phyloP scores from a whole-genome alignment of 2,329 filamentous ascomycete species.

The Pseudogymnoascus destructans region DNA sequence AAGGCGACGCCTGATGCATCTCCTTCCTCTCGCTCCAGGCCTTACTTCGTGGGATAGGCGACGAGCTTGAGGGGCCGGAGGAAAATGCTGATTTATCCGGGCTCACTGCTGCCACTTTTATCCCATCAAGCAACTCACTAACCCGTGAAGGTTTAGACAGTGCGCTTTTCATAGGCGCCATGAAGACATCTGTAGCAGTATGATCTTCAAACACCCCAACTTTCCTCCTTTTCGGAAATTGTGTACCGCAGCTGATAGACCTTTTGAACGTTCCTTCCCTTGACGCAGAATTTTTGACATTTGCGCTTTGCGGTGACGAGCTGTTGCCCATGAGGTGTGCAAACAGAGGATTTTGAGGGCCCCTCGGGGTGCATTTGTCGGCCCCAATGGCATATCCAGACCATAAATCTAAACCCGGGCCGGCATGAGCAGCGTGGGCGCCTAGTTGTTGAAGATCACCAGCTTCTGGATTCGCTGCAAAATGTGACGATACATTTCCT shows the following conservation, averaged over 20 bases:
- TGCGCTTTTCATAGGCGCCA: constrained; percentile 32
- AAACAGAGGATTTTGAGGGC: constrained; percentile 38
- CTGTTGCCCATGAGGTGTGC: constrained; percentile 51
- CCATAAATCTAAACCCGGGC: constrained; percentile 66
- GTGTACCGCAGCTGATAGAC: constrained; percentile 53
- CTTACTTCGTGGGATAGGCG: constrained; percentile 22
- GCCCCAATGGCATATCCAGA: constrained; percentile 52
- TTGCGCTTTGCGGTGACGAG: constrained; percentile 52
- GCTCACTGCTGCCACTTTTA: constrained; percentile 34
- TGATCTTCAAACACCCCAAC: constrained; percentile 33
- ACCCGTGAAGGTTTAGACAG: constrained; percentile 41
- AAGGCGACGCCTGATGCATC: constrained; percentile 10
- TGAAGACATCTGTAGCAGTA: constrained; percentile 23
- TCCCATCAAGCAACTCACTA: constrained; percentile 51
- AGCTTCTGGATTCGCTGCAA: constrained; percentile 20
- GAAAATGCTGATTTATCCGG: neutral
- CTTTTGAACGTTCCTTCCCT: constrained; percentile 42
- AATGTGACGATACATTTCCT: constrained; percentile 27
- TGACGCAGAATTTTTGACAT: constrained; percentile 29
- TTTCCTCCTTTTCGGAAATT: constrained; percentile 60
- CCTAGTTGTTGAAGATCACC: constrained; percentile 47
- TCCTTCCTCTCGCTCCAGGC: neutral
- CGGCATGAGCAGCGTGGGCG: constrained; percentile 49
- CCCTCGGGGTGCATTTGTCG: constrained; percentile 20
- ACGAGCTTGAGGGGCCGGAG: constrained; percentile 29